These are phyloP conservation scores for Diaporthe ampelina DNA, from an alignment of 2,329 filamentous ascomycete genomes.

Conservation along the genomic window DNA sequence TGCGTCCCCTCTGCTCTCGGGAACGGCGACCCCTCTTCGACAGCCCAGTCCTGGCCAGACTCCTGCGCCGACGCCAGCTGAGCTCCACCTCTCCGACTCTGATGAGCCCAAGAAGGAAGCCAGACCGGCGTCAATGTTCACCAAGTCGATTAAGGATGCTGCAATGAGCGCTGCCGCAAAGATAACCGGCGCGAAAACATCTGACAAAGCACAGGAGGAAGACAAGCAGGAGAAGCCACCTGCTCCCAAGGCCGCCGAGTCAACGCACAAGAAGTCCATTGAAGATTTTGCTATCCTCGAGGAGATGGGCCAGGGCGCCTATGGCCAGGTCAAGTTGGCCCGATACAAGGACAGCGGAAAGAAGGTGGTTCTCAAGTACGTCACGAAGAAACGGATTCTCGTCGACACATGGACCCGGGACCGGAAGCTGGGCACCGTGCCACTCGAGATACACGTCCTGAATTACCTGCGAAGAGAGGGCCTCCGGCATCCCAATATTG, in stretches of 20 bases:
- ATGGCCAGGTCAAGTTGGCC: constrained; percentile 96
- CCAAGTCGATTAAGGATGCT: constrained; percentile 69
- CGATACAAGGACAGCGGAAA: constrained; percentile 84
- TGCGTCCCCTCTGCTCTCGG: constrained; percentile 74
- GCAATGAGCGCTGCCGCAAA: constrained; percentile 69
- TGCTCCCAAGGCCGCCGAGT: constrained; percentile 49
- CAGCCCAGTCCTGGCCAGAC: constrained; percentile 85
- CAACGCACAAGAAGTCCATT: constrained; percentile 81
- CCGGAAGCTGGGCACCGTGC: constrained; percentile 91
- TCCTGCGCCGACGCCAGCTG: constrained; percentile 68
- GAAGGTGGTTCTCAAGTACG: constrained; percentile 96
- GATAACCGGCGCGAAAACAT: constrained; percentile 55
- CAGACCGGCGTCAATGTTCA: constrained; percentile 63
- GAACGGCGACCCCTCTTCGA: constrained; percentile 78
- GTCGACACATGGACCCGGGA: constrained; percentile 99
- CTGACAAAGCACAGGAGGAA: constrained; percentile 44
- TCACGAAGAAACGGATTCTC: constrained; percentile 95
- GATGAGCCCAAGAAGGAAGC: constrained; percentile 60
- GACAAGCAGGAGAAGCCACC: constrained; percentile 41
- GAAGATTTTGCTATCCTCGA: constrained; percentile 92
- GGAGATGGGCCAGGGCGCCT: constrained; percentile 98
- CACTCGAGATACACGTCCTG: constrained; percentile 95
- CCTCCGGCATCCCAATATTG: constrained; percentile 76
- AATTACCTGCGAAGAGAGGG: constrained; percentile 88
- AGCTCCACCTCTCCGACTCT: constrained; percentile 66